Conservation (phyloP, 257 asterid species). For the Buddleja alternifolia region DNA sequence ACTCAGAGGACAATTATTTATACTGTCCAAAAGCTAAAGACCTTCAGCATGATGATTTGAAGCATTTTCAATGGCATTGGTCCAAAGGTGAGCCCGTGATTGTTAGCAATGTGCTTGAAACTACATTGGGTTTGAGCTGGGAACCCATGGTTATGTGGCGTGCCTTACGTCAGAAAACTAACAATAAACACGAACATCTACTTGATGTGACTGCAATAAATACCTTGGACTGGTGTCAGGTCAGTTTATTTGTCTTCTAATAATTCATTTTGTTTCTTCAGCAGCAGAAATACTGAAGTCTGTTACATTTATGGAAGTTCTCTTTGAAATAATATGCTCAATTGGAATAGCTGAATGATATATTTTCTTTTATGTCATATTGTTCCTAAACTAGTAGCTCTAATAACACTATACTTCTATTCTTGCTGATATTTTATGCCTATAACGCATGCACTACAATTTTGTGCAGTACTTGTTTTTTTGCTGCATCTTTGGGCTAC, state of each 20-base stretch:
- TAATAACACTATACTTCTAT: not conserved
- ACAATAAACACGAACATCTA: slow-evolving; percentile 37
- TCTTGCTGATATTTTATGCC: too few species aligned
- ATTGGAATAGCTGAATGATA: slow-evolving; percentile 7
- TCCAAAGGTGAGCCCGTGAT: slow-evolving; percentile 65
- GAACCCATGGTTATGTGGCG: slow-evolving; percentile 95
- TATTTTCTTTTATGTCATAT: not conserved
- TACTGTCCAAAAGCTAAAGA: slow-evolving; percentile 62
- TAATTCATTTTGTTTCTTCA: not conserved
- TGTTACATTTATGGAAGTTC: slow-evolving; percentile 3
- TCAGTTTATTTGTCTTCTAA: slow-evolving; percentile 26
- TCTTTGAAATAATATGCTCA: not conserved
- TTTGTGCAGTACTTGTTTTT: slow-evolving; percentile 4
- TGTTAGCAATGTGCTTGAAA: slow-evolving; percentile 61
- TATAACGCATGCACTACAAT: not conserved
- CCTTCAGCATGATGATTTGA: slow-evolving; percentile 42
- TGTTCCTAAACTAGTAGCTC: not conserved
- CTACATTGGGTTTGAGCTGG: slow-evolving; percentile 76
- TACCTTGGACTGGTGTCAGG: slow-evolving; percentile 85
- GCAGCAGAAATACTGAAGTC: slow-evolving; percentile 7
- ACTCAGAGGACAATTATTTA: slow-evolving; percentile 49
- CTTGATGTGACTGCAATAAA: slow-evolving; percentile 52
- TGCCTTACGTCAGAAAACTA: slow-evolving; percentile 57
- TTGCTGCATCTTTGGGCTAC: not conserved
- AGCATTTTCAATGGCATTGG: slow-evolving; percentile 70